phyloP scores from a whole-genome alignment of 2,329 filamentous ascomycete genomes.

The Rutstroemia sp. region DNA sequence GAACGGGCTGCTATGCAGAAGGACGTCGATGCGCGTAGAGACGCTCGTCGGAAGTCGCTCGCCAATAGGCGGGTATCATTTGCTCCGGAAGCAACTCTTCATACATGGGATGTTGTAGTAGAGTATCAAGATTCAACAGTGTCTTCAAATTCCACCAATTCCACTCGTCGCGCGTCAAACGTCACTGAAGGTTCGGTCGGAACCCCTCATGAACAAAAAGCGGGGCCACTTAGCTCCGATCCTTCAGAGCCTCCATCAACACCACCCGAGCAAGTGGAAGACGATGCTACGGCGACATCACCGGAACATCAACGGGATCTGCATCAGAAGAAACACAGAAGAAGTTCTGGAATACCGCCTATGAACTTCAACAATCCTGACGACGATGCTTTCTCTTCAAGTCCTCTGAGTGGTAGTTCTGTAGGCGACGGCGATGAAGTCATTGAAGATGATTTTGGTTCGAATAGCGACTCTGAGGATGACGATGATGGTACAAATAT shows the following conservation, averaged over 20 bases:
- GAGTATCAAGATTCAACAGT: constrained; percentile 87
- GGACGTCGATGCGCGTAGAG: constrained; percentile 63
- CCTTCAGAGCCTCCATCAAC: constrained; percentile 54
- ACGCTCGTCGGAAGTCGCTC: constrained; percentile 85
- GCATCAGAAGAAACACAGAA: constrained; percentile 52
- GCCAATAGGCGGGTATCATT: constrained; percentile 94
- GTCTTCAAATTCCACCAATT: constrained; percentile 64
- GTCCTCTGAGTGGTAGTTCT: constrained; percentile 61
- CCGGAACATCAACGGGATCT: constrained; percentile 59
- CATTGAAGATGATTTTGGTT: constrained; percentile 39
- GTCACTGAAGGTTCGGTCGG: constrained; percentile 19
- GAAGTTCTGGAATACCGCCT: constrained; percentile 60
- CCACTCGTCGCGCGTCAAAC: constrained; percentile 65
- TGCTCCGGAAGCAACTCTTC: constrained; percentile 90
- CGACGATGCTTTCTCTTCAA: constrained; percentile 65
- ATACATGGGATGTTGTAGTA: constrained; percentile 86
- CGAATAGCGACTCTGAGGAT: constrained; percentile 48
- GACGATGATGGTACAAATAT: constrained; percentile 74
- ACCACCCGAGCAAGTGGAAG: constrained; percentile 53
- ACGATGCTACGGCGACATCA: constrained; percentile 49
- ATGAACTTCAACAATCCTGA: constrained; percentile 59
- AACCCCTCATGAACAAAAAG: constrained; percentile 17
- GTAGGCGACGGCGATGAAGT: constrained; percentile 37
- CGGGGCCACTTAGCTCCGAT: constrained; percentile 35
- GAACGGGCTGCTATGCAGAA: constrained; percentile 53